Base-by-base conservation (phyloP, 2,329 filamentous ascomycete species). In the Bisporella sp. region DNA sequence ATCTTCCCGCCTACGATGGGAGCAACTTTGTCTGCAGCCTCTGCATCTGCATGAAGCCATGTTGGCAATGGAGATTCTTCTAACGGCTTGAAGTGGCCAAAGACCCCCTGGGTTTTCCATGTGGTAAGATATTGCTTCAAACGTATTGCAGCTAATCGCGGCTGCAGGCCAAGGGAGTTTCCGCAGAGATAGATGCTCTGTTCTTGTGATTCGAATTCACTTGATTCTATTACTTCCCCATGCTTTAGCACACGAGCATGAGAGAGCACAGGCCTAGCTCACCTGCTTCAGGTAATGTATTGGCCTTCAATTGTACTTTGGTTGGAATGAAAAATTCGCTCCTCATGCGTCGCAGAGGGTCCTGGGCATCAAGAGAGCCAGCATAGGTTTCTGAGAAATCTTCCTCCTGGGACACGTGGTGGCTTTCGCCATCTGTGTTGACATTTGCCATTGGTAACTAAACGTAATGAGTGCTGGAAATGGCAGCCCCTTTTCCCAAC, bases 81-180 rank as follows among this genome's bases (percentile, higher is more conserved):
- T 5, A 74, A 78, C 4, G 79, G 73, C 45, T 81, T 83, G 69
- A 90, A 90, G 68, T 92, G 87, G 1, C 86, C 87, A 50, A 81
- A 82, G 7, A 92, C 87, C 9, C 82, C 87, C 63, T 89, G 87
- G 1, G 79, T 83, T 4, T 82, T 82, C 87, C 87, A 92, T 30
- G 85, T 85, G 37, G 78, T 73, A 31, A 91, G 75, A 62, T 89
- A 88, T 48, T 82, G 76, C 52, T 80, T 73, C 59, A 91, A 75
- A 51, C 87, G 84, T 39, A 74, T 73, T 39, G 75, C 73, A 1
- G 83, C 86, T 50, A 76, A 73, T 54, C 74, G 78, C 42, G 87
- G 87, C 64, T 91, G 87, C 12, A 89, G 73, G 29, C 87, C 87
- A 4, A 92, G 74, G 0, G 86, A 90, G 66, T 91, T 91, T 39